A percentile compares a stretch with the other conserved stretches of the same genome.
These are phyloP conservation scores for Penicillium argentinense DNA, from an alignment of 495 filamentous ascomycete species.

Conservation along the genomic window DNA sequence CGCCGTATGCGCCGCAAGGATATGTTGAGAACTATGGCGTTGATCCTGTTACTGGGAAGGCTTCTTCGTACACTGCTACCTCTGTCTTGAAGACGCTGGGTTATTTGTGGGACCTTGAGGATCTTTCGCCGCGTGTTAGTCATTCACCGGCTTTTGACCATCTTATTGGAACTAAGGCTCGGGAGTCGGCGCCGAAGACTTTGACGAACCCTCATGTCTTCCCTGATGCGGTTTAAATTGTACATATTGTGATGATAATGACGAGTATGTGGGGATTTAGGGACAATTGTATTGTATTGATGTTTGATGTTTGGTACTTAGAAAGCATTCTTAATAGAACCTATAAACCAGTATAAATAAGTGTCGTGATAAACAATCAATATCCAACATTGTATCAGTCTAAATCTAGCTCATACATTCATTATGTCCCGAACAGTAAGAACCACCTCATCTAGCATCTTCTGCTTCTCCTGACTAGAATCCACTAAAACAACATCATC, in stretches of 20 bases:
- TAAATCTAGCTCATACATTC: background rate
- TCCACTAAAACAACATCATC: conserved; percentile 19
- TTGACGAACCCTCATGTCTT: conserved; percentile 25
- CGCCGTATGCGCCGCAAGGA: conserved; percentile 46
- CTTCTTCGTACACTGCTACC: conserved; percentile 40
- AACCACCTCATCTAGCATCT: conserved; percentile 15
- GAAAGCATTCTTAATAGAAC: too few species aligned
- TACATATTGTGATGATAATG: too few species aligned
- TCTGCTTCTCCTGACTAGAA: conserved; percentile 8
- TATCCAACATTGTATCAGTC: too few species aligned
- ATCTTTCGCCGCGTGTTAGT: conserved; percentile 42
- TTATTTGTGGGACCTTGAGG: conserved; percentile 48
- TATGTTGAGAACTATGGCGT: conserved; percentile 46
- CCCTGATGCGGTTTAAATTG: conserved; percentile 19
- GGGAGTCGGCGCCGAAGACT: conserved; percentile 16
- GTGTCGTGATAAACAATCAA: too few species aligned
- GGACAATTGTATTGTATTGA: background rate
- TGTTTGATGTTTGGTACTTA: too few species aligned
- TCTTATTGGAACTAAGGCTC: conserved; percentile 29
- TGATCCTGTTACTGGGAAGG: conserved; percentile 32
- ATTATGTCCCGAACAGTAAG: conserved; percentile 7
- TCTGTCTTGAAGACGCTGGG: conserved; percentile 46
- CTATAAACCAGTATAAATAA: too few species aligned
- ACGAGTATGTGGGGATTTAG: too few species aligned
- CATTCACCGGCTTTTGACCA: conserved; percentile 47